phyloP scores from a whole-genome alignment of 2,329 filamentous ascomycete species.

The Amesomyces nigricolor region DNA sequence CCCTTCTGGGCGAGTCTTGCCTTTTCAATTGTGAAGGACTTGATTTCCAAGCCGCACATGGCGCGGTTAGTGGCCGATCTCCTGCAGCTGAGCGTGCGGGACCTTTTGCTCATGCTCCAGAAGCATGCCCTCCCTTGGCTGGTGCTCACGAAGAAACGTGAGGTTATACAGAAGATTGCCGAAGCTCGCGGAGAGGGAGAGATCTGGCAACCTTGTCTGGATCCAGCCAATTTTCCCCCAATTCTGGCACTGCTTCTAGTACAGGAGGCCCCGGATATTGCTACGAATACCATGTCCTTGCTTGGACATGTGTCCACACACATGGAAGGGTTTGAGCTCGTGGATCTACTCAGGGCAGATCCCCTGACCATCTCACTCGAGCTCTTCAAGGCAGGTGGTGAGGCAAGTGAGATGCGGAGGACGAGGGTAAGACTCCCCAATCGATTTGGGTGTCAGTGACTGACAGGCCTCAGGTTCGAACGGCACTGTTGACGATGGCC shows the following conservation, averaged over 20 bases:
- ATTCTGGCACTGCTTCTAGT: constrained; percentile 55
- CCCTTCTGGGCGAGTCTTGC: constrained; percentile 88
- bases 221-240: constrained; percentile 50
- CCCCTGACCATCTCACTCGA: constrained; percentile 72
- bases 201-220: constrained; percentile 49
- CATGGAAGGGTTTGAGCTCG: constrained; percentile 61
- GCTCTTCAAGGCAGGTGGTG: constrained; percentile 72
- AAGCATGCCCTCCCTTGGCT: constrained; percentile 79
- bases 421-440: constrained; percentile 45
- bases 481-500: constrained; percentile 44
- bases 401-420: constrained; percentile 54
- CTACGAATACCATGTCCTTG: constrained; percentile 61
- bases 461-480: constrained; percentile 39
- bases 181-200: constrained; percentile 68
- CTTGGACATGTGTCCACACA: constrained; percentile 63
- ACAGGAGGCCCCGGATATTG: constrained; percentile 52
- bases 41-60: constrained; percentile 75
- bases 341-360: constrained; percentile 66
- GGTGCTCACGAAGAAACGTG: constrained; percentile 69
- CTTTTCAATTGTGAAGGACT: constrained; percentile 74
- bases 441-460: constrained; percentile 3
- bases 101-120: constrained; percentile 72
- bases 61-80: constrained; percentile 75
- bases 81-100: constrained; percentile 66
- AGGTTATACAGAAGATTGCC: constrained; percentile 76